Evolutionary conservation across 306 rosid species (phyloP).

Genomic region (Cicer judaicum): DNA sequence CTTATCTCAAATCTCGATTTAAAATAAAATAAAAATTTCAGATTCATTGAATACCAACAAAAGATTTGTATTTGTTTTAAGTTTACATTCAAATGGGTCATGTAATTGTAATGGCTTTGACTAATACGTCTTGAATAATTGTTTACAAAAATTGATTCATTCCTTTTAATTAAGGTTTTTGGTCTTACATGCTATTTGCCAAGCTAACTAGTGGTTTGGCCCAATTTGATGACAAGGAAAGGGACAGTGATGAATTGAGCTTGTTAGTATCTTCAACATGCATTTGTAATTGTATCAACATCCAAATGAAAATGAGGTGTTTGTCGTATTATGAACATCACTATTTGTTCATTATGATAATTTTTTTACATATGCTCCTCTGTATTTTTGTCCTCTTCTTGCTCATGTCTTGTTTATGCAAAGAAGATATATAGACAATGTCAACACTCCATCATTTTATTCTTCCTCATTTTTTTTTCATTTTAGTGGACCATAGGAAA

Average conservation of each 20-base stretch:
- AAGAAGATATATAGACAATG: constrained; percentile 30
- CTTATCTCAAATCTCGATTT: too few relatives aligned
- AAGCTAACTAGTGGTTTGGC: constrained; percentile 34
- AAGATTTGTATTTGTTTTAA: neutral
- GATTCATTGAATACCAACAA: too few relatives aligned
- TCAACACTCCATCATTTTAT: constrained; percentile 29
- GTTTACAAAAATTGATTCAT: neutral
- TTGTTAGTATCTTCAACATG: constrained; percentile 39
- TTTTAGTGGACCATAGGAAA: constrained; percentile 34
- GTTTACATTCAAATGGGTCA: neutral
- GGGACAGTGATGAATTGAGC: constrained; percentile 33
- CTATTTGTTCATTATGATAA: constrained; percentile 36
- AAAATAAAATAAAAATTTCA: too few relatives aligned
- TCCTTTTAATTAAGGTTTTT: constrained; percentile 8
- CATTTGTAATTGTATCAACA: constrained; percentile 30
- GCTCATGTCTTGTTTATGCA: constrained; percentile 25
- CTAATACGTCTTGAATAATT: neutral
- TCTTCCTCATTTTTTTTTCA: constrained; percentile 47
- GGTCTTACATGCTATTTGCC: neutral
- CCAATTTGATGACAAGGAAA: constrained; percentile 39
- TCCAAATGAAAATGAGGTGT: constrained; percentile 34
- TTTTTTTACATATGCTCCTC: constrained; percentile 33
- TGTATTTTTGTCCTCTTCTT: constrained; percentile 45
- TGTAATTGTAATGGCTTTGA: neutral
- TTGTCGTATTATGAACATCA: constrained; percentile 48